Conservation (phyloP, 2,329 filamentous ascomycete species). For the Aspergillus brunneoviolaceus region DNA sequence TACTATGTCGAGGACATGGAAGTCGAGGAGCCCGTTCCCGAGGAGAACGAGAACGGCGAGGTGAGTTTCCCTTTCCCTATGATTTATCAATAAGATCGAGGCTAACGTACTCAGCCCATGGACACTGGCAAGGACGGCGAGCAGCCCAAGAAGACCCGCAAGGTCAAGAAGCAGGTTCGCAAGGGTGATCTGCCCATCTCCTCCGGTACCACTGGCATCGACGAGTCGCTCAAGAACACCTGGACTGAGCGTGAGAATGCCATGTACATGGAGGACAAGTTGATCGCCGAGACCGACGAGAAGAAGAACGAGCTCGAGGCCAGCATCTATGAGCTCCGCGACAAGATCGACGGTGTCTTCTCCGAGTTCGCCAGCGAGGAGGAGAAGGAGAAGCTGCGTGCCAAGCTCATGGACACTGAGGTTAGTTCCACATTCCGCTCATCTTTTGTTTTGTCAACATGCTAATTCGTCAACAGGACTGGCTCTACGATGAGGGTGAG, state of each 20-base stretch:
- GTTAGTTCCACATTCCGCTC: constrained; percentile 55
- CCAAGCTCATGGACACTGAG: constrained; percentile 81
- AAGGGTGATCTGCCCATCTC: constrained; percentile 93
- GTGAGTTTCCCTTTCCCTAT: constrained; percentile 33
- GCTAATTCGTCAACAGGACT: constrained; percentile 65
- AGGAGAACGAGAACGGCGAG: constrained; percentile 60
- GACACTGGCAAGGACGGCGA: constrained; percentile 73
- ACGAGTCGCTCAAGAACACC: constrained; percentile 64
- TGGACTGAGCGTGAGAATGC: constrained; percentile 76
- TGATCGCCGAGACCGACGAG: constrained; percentile 95
- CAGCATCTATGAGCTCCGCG: constrained; percentile 93
- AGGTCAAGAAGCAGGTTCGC: constrained; percentile 98
- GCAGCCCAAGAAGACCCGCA: constrained; percentile 80
- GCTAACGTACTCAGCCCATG: constrained; percentile 64
- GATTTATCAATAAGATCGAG: not conserved
- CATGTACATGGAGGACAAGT: constrained; percentile 98
- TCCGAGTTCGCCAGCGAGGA: constrained; percentile 85
- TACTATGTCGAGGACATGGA: constrained; percentile 99
- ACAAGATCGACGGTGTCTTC: constrained; percentile 92
- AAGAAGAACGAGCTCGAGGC: constrained; percentile 99
- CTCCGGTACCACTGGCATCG: constrained; percentile 77
- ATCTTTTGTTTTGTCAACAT: not conserved
- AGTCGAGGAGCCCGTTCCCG: constrained; percentile 87
- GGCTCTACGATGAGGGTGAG: constrained; percentile 96
- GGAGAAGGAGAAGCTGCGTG: constrained; percentile 82